Base-by-base conservation (phyloP, 768 basidiomycete species). In the Brasilioporus rufonigricans region DNA sequence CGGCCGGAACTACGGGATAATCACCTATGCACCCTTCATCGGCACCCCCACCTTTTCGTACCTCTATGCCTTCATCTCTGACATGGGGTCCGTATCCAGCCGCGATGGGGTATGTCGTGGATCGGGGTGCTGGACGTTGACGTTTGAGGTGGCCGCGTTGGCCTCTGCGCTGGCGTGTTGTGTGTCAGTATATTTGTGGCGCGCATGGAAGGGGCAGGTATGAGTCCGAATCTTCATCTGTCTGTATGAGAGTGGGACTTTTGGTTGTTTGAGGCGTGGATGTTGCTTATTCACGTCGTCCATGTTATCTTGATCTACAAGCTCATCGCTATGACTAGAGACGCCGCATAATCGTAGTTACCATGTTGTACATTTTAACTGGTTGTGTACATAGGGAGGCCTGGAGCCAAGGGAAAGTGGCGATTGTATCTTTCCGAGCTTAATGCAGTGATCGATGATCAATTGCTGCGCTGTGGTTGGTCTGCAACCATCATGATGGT, bases 1-100 rank as follows among this genome's bases (percentile, higher is more conserved):
- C 5, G 91, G 84, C 10, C 82, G 91, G 53, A 93, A 93, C 68
- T 92, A 83, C 55, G 89, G 89, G 24, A 69, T 89, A 35, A 64
- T 90, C 52, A 82, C 86, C 45, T 90, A 89, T 60, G 84, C 89
- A 0, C 85, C 89, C 5, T 87, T 91, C 67, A 67, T 83, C 24
- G 90, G 89, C 6, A 90, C 89, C 0, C 82, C 88, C 2, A 33
- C 83, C 0, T 91, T 91, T 66, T 90, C 91, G 3, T 91, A 89
- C 67, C 65, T 92, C 0, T 93, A 91, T 56, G 91, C 91, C 14
- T 82, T 85, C 59, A 64, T 89, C 44, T 79, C 86, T 7, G 78
- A 77, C 4, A 70, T 76, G 3, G 74, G 79, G 10, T 41, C 65
- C 68, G 14, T 19, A 5, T 19, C 56, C 21, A 38, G 43, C 21